Evolutionary conservation across 129 eudicot genomes (phyloP).

Genomic region (Pulicaria dysenterica): DNA sequence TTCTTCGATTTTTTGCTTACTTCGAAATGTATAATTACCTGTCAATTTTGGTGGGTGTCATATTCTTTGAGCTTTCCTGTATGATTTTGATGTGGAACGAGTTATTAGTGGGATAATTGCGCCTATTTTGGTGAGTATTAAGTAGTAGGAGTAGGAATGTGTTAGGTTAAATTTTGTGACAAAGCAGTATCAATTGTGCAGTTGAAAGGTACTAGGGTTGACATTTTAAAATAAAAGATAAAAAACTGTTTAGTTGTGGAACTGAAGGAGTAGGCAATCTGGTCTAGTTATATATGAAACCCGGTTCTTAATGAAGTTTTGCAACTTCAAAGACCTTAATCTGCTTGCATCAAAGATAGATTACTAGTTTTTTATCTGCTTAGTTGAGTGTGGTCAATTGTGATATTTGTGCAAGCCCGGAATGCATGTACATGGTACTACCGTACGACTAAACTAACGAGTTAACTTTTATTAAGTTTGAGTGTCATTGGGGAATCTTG

Average conservation of each 20-base stretch:
- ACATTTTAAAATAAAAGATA: neutral
- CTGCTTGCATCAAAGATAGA: neutral
- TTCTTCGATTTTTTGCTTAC: neutral
- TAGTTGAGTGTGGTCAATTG: slow-evolving; percentile 12
- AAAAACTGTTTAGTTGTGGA: slow-evolving; percentile 3
- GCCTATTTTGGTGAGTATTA: neutral
- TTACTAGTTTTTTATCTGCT: neutral
- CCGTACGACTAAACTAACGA: slow-evolving; percentile 4
- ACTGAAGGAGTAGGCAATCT: slow-evolving; percentile 10
- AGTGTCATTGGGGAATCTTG: slow-evolving; percentile 10
- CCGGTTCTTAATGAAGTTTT: slow-evolving; percentile 2
- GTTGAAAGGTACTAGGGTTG: slow-evolving; percentile 11
- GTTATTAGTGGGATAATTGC: neutral
- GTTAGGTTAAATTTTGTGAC: slow-evolving; percentile 5
- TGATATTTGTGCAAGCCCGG: slow-evolving; percentile 15
- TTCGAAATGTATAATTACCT: slow-evolving; percentile 3
- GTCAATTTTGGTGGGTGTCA: slow-evolving; percentile 26
- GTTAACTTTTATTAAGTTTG: slow-evolving; percentile 28
- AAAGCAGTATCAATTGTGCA: slow-evolving; percentile 18
- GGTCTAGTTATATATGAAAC: slow-evolving; percentile 3
- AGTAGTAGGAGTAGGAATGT: slow-evolving; percentile 8
- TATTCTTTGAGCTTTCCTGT: slow-evolving; percentile 21
- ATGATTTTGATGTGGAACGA: neutral
- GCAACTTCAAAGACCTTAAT: slow-evolving; percentile 1
- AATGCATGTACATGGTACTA: slow-evolving; percentile 3